A percentile compares a stretch with the other conserved stretches of the same genome.
Evolutionary conservation across 192 early-diverging fungal genomes (phyloP).

Genomic region (Coemansia sp.): DNA sequence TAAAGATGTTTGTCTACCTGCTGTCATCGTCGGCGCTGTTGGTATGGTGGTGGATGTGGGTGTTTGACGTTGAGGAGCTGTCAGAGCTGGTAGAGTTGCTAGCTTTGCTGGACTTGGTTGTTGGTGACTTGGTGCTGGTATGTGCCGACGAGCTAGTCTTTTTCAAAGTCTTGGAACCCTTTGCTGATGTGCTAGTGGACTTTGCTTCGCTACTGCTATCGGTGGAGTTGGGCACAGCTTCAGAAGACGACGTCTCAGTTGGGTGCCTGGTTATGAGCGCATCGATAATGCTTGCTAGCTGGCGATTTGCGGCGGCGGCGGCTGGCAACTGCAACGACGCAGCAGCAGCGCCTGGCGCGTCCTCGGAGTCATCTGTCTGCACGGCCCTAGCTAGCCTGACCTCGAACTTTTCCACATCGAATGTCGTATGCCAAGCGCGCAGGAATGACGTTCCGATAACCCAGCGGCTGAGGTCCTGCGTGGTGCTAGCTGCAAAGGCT

Average conservation of each 20-base stretch:
- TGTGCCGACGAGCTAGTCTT: not conserved
- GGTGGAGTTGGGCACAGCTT: not conserved
- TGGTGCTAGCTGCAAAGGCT: conserved; percentile 64
- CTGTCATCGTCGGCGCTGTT: not conserved
- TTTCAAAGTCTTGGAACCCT: not conserved
- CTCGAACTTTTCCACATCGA: conserved; percentile 42
- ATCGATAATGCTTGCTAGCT: conserved; percentile 19
- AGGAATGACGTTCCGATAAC: conserved; percentile 55
- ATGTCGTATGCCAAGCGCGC: conserved; percentile 48
- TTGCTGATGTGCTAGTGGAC: not conserved
- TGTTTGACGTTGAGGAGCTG: conserved; percentile 6
- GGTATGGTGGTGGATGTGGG: conserved; percentile 21
- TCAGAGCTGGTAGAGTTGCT: not conserved
- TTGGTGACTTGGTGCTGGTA: not conserved
- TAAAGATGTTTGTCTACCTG: not conserved
- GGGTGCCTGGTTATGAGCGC: conserved; percentile 12
- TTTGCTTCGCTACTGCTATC: not conserved
- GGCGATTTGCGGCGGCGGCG: conserved; percentile 7
- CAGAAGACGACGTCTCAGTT: not conserved
- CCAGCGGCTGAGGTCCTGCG: conserved; percentile 48
- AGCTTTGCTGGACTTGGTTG: not conserved
- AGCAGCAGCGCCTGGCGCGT: not conserved
- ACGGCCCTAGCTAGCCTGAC: conserved; percentile 37
- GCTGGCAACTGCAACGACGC: not conserved
- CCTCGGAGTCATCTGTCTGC: conserved; percentile 9